Evolutionary conservation across 2,329 filamentous ascomycete species (phyloP).

Genomic region (Beauveria sp.): DNA sequence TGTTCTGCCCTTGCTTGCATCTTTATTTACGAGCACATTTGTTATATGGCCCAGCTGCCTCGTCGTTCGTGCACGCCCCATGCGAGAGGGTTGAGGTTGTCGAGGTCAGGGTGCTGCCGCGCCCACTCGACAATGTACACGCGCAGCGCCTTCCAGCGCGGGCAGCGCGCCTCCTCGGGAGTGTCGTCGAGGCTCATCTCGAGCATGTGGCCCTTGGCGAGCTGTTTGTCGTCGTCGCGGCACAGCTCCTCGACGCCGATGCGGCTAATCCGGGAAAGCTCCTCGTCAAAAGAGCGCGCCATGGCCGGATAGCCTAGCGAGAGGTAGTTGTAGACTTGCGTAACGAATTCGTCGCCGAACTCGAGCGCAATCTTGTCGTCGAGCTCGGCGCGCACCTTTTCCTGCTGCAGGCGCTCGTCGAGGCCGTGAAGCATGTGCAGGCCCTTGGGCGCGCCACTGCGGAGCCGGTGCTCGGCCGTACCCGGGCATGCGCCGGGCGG

Average conservation of each 20-base stretch:
- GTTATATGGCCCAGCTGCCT: constrained; percentile 65
- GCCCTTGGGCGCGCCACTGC: constrained; percentile 30
- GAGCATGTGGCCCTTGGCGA: constrained; percentile 66
- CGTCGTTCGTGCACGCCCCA: constrained; percentile 62
- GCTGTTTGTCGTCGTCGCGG: constrained; percentile 55
- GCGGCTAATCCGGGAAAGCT: constrained; percentile 72
- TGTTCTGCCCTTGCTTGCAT: not conserved
- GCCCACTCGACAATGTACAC: constrained; percentile 87
- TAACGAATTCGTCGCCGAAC: constrained; percentile 78
- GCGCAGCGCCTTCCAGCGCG: constrained; percentile 76
- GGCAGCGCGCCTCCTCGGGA: constrained; percentile 45
- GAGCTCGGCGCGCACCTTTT: constrained; percentile 41
- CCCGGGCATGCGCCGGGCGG: not conserved
- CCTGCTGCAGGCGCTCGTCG: constrained; percentile 41
- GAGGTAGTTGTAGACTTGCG: constrained; percentile 95
- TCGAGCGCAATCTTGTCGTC: constrained; percentile 53
- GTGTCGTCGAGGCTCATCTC: constrained; percentile 39
- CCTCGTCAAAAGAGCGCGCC: constrained; percentile 74
- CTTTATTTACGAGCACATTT: not conserved
- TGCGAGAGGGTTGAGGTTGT: constrained; percentile 48
- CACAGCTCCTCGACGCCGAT: constrained; percentile 62
- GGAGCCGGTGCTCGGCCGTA: constrained; percentile 20
- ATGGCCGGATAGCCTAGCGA: constrained; percentile 85
- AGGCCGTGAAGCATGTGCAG: constrained; percentile 44
- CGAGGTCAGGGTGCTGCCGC: constrained; percentile 71